Evolutionary conservation across 495 filamentous ascomycete genomes (phyloP).

Genomic region (Tricharina praecox): DNA sequence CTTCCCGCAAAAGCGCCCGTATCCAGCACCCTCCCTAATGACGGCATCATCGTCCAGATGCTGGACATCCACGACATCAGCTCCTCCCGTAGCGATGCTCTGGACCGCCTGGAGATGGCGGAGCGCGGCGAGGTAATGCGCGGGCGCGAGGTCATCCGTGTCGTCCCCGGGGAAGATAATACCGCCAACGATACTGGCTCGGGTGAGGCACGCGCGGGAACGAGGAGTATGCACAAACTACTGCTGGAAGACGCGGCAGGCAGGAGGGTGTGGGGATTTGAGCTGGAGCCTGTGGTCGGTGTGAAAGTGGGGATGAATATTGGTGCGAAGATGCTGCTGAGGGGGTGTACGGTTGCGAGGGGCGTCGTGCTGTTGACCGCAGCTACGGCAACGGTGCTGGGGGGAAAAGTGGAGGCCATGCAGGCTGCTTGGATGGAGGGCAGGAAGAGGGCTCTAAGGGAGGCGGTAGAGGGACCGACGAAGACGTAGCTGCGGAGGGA

Average conservation of each 20-base stretch:
- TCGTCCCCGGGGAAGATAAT: constrained; percentile 37
- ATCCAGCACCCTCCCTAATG: constrained; percentile 33
- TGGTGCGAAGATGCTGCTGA: constrained; percentile 64
- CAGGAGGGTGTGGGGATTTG: constrained; percentile 50
- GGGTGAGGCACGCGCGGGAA: neutral
- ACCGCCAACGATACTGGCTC: constrained; percentile 17
- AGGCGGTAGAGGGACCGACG: constrained; percentile 35
- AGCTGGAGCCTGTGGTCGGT: constrained; percentile 48
- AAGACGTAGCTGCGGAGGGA: too few relatives aligned
- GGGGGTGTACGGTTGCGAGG: constrained; percentile 47
- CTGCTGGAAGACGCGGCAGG: constrained; percentile 68
- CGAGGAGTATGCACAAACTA: constrained; percentile 53
- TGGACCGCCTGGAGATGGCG: constrained; percentile 67
- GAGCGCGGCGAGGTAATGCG: constrained; percentile 69
- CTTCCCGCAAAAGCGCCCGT: constrained; percentile 18
- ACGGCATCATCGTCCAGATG: constrained; percentile 57
- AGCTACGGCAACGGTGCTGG: constrained; percentile 44
- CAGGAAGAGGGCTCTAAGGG: constrained; percentile 50
- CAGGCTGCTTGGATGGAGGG: constrained; percentile 60
- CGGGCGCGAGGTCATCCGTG: constrained; percentile 67
- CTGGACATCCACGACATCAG: constrained; percentile 70
- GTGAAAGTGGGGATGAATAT: constrained; percentile 52
- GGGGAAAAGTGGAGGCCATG: constrained; percentile 72
- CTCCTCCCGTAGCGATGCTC: constrained; percentile 60
- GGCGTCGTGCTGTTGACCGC: constrained; percentile 65